phyloP scores from a whole-genome alignment of 371 early-diverging fungal genomes.

The Gilbertella persicaria region DNA sequence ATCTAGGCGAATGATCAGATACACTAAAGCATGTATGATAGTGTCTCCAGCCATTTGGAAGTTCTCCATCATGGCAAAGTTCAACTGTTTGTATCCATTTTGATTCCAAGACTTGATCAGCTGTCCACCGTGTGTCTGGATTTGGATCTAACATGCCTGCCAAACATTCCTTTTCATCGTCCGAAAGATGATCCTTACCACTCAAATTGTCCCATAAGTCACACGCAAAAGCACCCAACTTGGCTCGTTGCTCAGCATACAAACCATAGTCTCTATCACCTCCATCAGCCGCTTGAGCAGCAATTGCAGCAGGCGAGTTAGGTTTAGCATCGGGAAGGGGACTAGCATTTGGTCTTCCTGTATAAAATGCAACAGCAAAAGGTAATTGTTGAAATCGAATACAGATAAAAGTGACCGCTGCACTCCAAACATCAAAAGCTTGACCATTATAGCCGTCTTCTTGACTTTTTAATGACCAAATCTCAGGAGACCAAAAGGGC shows the following conservation, averaged over 20 bases:
- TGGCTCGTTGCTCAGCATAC: slow-evolving; percentile 27
- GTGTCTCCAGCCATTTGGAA: slow-evolving; percentile 46
- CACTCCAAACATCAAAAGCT: slow-evolving; percentile 83
- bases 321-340: slow-evolving; percentile 48
- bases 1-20: neutral
- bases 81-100: slow-evolving; percentile 48
- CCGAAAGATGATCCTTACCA: neutral
- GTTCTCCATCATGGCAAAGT: slow-evolving; percentile 44
- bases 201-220: slow-evolving; percentile 25
- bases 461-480: slow-evolving; percentile 41
- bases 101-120: slow-evolving; percentile 41
- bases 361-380: slow-evolving; percentile 58
- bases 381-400: slow-evolving; percentile 77
- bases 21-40: slow-evolving; percentile 18
- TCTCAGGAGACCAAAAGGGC: slow-evolving; percentile 93
- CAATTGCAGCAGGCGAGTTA: slow-evolving; percentile 42
- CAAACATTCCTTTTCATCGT: slow-evolving; percentile 34
- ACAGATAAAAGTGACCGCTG: slow-evolving; percentile 81
- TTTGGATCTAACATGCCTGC: slow-evolving; percentile 54
- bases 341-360: slow-evolving; percentile 49
- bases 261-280: slow-evolving; percentile 35
- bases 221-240: slow-evolving; percentile 12
- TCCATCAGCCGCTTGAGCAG: slow-evolving; percentile 32
- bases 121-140: slow-evolving; percentile 48
- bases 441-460: slow-evolving; percentile 79